Evolutionary conservation across 805 yeast species (phyloP).

Genomic region (Hanseniaspora nectarophila): DNA sequence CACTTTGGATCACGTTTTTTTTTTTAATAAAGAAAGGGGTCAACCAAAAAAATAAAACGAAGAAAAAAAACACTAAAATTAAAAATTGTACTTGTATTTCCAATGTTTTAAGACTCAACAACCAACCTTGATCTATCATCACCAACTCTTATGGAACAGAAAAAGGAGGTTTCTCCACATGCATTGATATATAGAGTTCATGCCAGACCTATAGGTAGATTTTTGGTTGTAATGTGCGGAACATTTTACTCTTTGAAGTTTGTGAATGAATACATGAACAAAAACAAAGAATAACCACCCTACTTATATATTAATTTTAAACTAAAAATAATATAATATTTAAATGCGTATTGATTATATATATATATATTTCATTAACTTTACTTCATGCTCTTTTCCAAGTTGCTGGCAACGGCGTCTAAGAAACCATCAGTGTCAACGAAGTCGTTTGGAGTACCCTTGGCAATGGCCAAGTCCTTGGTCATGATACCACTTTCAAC

Average conservation of each 20-base stretch:
- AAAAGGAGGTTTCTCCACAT: constrained; percentile 19
- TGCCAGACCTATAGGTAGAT: constrained; percentile 37
- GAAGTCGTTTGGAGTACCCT: constrained; percentile 49
- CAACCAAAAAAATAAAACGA: no score
- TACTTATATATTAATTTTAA: no score
- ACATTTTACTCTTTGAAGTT: constrained; percentile 37
- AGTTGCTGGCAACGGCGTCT: constrained; percentile 59
- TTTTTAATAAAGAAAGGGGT: no score
- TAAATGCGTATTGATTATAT: no score
- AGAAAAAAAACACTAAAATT: no score
- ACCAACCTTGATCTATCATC: neutral
- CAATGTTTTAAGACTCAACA: no score
- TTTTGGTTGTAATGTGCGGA: constrained; percentile 34
- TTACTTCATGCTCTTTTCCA: constrained; percentile 25
- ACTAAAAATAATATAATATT: no score
- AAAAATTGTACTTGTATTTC: no score
- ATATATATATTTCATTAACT: no score
- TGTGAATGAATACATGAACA: constrained; percentile 27
- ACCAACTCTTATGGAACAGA: neutral
- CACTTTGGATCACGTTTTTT: neutral
- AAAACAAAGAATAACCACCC: constrained; percentile 11
- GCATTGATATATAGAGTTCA: constrained; percentile 35
- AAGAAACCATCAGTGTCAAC: constrained; percentile 68
- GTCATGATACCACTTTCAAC: constrained; percentile 69
- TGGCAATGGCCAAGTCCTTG: constrained; percentile 66